A percentile compares a stretch with the other conserved stretches of the same genome.
Conservation (phyloP, 1,139 yeast species). For the Candida mesenterica region DNA sequence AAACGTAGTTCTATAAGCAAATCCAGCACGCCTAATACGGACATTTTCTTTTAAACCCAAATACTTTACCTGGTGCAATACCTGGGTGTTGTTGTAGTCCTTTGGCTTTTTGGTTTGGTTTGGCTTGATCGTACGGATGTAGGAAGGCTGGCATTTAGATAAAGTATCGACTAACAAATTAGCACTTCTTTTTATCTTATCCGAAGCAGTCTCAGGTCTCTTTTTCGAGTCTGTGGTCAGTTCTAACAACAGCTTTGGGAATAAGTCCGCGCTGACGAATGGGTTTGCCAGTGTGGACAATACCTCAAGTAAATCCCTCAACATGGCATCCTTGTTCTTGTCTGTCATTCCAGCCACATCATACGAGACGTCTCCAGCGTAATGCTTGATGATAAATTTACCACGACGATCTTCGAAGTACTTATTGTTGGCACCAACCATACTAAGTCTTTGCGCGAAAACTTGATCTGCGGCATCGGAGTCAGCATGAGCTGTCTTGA, state of each 20-base stretch:
- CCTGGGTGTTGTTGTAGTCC: conserved; percentile 87
- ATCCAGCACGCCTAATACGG: conserved; percentile 97
- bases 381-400: conserved; percentile 89
- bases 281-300: conserved; percentile 67
- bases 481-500: conserved; percentile 98
- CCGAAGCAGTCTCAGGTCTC: conserved; percentile 97
- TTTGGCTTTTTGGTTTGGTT: conserved; percentile 89
- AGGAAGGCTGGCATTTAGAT: conserved; percentile 88
- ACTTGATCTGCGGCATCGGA: conserved; percentile 96
- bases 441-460: conserved; percentile 85
- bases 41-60: conserved; percentile 96
- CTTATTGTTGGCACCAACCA: conserved; percentile 73
- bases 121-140: conserved; percentile 97
- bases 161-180: conserved; percentile 86
- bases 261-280: conserved; percentile 60
- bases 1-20: conserved; percentile 96
- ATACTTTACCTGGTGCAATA: conserved; percentile 92
- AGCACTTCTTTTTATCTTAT: conserved; percentile 89
- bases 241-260: conserved; percentile 64
- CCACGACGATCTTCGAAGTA: conserved; percentile 89
- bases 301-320: conserved; percentile 81
- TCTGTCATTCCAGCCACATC: conserved; percentile 92
- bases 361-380: conserved; percentile 97
- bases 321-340: conserved; percentile 92
- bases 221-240: conserved; percentile 71